These are phyloP conservation scores for Saccharum officinarum DNA, from an alignment of 176 grass and related monocot species.

Conservation along the genomic window DNA sequence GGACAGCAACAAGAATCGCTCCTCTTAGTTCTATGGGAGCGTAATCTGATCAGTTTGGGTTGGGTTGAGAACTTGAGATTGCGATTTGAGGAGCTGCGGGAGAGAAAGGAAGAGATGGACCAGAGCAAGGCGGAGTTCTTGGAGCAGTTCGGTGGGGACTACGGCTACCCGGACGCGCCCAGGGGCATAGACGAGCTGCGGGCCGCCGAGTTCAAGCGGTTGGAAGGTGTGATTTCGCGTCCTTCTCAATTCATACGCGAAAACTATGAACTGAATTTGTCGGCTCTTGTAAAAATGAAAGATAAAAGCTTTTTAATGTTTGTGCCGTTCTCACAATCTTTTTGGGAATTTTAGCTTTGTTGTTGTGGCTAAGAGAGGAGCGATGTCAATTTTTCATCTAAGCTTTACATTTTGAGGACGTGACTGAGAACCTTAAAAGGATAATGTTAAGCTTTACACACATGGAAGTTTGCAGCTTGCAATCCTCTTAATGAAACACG, in stretches of 20 bases:
- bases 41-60: not conserved
- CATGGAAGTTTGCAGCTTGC: not conserved
- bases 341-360: not conserved
- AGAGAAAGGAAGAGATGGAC: slow-evolving; percentile 27
- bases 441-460: not conserved
- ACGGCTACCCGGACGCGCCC: slow-evolving; percentile 77
- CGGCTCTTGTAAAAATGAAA: not conserved
- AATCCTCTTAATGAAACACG: too few species aligned
- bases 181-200: slow-evolving; percentile 76
- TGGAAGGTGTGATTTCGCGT: slow-evolving; percentile 52
- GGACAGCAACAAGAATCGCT: not conserved
- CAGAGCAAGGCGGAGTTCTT: slow-evolving; percentile 64
- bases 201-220: slow-evolving; percentile 71
- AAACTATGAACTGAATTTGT: not conserved
- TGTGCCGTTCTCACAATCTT: not conserved
- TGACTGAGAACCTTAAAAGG: not conserved
- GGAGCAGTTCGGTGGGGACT: slow-evolving; percentile 54
- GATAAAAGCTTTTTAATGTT: not conserved
- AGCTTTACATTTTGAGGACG: not conserved
- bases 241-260: not conserved
- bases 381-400: not conserved
- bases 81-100: not conserved
- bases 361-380: not conserved
- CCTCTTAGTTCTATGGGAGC: not conserved
- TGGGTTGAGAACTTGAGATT: not conserved